phyloP scores from a whole-genome alignment of 192 early-diverging fungal genomes.

The Funneliformis mosseae region DNA sequence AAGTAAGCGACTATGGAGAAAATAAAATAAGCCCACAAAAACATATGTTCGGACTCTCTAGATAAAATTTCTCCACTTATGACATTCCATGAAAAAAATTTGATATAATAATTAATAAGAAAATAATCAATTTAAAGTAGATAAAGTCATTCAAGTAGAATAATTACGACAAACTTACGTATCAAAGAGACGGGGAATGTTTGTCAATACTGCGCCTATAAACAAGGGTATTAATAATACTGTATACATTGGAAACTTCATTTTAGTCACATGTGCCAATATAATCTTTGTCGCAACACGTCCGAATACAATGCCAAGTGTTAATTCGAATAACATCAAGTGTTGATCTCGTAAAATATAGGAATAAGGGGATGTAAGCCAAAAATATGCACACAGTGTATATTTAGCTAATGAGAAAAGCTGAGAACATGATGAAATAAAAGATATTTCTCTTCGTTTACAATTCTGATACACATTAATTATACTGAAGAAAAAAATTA shows the following conservation, averaged over 20 bases:
- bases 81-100: too few species aligned
- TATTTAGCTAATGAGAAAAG: slow-evolving; percentile 67
- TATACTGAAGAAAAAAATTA: slow-evolving; percentile 35
- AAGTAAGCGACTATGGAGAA: slow-evolving; percentile 78
- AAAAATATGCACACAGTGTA: slow-evolving; percentile 63
- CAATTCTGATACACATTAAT: slow-evolving; percentile 52
- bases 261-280: slow-evolving; percentile 85
- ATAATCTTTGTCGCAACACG: slow-evolving; percentile 90
- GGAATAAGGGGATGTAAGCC: slow-evolving; percentile 70
- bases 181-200: slow-evolving; percentile 56
- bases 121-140: not conserved
- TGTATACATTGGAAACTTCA: slow-evolving; percentile 80
- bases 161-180: slow-evolving; percentile 44
- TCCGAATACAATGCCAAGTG: slow-evolving; percentile 81
- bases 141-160: not conserved
- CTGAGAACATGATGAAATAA: slow-evolving; percentile 61
- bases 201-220: slow-evolving; percentile 68
- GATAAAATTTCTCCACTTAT: slow-evolving; percentile 67
- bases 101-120: slow-evolving; percentile 5
- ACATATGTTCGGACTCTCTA: slow-evolving; percentile 66
- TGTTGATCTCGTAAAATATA: slow-evolving; percentile 70
- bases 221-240: slow-evolving; percentile 75
- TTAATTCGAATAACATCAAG: slow-evolving; percentile 73
- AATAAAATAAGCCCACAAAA: slow-evolving; percentile 67
- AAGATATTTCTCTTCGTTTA: slow-evolving; percentile 63